Evolutionary conservation across 2,329 filamentous ascomycete species (phyloP).

Genomic region (Apiospora koreana): DNA sequence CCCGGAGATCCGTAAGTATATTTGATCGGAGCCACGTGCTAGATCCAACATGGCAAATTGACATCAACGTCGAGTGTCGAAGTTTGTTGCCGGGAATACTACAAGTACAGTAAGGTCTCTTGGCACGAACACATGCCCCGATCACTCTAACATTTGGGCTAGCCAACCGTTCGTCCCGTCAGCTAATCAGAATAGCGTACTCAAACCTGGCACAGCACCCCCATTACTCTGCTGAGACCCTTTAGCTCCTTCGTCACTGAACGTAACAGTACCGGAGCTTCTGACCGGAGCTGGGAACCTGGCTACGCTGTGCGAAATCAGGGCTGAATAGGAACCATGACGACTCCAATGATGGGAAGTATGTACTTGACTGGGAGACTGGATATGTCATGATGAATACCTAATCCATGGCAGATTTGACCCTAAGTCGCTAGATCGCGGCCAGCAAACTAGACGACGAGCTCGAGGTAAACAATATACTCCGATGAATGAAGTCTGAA

Average conservation of each 20-base stretch:
- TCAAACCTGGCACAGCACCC: not conserved
- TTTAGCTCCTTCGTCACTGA: not conserved
- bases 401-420: not conserved
- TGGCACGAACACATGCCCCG: not conserved
- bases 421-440: not conserved
- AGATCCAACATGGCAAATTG: not conserved
- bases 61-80: not conserved
- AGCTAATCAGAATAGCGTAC: not conserved
- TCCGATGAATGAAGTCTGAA: not conserved
- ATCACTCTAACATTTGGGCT: not conserved
- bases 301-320: not conserved
- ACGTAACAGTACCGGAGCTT: not conserved
- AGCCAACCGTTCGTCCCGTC: not conserved
- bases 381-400: not conserved
- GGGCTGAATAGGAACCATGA: no score
- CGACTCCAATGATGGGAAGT: not conserved
- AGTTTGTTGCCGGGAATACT: no score
- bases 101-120: no score
- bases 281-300: not conserved
- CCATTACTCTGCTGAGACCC: no score
- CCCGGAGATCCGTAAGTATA: not conserved
- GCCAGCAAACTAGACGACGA: not conserved
- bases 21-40: not conserved
- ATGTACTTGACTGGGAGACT: not conserved
- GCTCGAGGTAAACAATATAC: not conserved